Evolutionary conservation across 306 rosid species (phyloP), one percentile per base, ranked within the genome.

Genomic region (Vigna mungo): DNA sequence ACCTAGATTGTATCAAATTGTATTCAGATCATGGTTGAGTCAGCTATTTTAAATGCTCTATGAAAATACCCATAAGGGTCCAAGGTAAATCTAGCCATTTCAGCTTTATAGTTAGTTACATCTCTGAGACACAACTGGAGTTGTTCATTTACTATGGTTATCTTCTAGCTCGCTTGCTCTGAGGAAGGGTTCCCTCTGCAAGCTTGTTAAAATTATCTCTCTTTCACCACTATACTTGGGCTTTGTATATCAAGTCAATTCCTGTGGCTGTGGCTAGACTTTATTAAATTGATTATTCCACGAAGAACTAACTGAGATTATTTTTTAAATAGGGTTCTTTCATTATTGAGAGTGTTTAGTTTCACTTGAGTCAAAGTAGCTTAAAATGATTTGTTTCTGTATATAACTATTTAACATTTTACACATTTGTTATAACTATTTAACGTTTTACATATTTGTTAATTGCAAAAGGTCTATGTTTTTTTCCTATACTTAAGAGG

Each of bases 21-120:
- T 73, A 58, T 71, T 75, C 64, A 64, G 52, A 60, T 59, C 73
- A 12, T 68, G 65, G 64, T 32, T 53, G 14, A 23, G 52, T 48
- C 63, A 51, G 48, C 39, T 61, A 23, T 59, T 7, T 60, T 48
- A 70, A 51, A 17, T 63, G 36, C 18, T 64, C 14, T 64, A 30
- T 36, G 48, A 54, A 36, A 82, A 17, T 71, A 17, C 2, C 3
- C 54, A 20, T 16, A 30, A 46, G 44, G 21, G 62, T 75, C 36
- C 37, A 17, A 23, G 64, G 61, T 69, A 32, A 68, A 44, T 51
- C 17, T 47, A 34, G 32, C 51, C 73, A 27, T 66, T 44, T 72
- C 32, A 56, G 16, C 67, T 59, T 58, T 53, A 43, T 37, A n/a
- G 5, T 72, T 7, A 46, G 30, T 17, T 82, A 71, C 53, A 53